These are phyloP conservation scores for Cyberlindnera veronae DNA, from an alignment of 805 yeast genomes.

Conservation along the genomic window DNA sequence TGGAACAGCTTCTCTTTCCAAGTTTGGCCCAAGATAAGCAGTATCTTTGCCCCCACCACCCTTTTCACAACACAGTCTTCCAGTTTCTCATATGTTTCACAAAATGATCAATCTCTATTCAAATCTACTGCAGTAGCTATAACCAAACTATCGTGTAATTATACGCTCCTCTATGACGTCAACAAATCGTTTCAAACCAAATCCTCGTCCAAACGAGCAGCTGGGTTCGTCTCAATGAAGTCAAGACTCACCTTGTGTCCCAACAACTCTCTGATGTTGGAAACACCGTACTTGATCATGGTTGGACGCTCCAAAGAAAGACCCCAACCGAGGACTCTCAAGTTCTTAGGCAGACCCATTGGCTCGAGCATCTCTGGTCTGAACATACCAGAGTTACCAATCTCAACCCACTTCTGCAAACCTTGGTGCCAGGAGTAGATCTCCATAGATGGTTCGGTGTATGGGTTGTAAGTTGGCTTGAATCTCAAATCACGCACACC, in stretches of 20 bases:
- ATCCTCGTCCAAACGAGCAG: constrained; percentile 91
- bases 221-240: constrained; percentile 93
- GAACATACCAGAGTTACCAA: constrained; percentile 99
- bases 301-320: constrained; percentile 97
- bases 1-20: constrained; percentile 79
- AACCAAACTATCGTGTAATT: no score
- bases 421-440: constrained; percentile 96
- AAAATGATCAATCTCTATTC: not conserved
- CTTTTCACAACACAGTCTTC: not conserved
- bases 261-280: constrained; percentile 91
- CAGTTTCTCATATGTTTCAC: no score
- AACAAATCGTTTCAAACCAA: constrained; percentile 7
- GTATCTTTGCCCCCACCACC: no score
- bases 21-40: constrained; percentile 88
- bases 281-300: constrained; percentile 95
- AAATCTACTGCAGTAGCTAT: no score
- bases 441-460: constrained; percentile 98
- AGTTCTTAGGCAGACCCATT: constrained; percentile 93
- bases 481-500: constrained; percentile 94
- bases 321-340: constrained; percentile 98
- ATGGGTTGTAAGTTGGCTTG: constrained; percentile 98
- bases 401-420: constrained; percentile 95
- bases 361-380: constrained; percentile 99
- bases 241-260: constrained; percentile 96
- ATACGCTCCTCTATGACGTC: not conserved